Percentiles rank a stretch among this genome's conserved stretches.
Evolutionary conservation across 1,284 basidiomycete species (phyloP).

Genomic region (Rhizoctonia solani): DNA sequence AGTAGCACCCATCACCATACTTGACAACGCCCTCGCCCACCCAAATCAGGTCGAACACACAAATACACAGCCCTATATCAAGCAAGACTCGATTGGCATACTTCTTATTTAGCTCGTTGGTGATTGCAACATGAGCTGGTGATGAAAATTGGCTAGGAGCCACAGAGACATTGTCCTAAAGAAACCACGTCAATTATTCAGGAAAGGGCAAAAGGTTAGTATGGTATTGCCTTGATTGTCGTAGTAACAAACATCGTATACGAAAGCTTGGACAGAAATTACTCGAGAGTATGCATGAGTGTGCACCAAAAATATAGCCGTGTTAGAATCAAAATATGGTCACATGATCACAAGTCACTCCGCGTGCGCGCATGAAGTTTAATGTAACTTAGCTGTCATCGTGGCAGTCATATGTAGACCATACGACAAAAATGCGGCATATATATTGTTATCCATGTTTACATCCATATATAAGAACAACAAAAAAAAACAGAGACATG

Average conservation of each 20-base stretch:
- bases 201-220: not conserved
- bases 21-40: constrained; percentile 90
- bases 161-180: constrained; percentile 75
- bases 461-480: not conserved
- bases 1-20: constrained; percentile 93
- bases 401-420: too few relatives aligned
- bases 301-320: not conserved
- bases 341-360: not conserved
- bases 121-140: constrained; percentile 72
- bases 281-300: not conserved
- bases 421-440: not conserved
- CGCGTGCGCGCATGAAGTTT: too few relatives aligned
- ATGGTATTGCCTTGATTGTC: constrained; percentile 16
- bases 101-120: constrained; percentile 84
- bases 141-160: constrained; percentile 75
- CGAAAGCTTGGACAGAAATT: not conserved
- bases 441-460: not conserved
- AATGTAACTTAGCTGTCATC: not conserved
- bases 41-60: constrained; percentile 83
- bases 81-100: constrained; percentile 94
- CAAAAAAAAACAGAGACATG: not conserved
- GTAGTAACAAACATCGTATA: constrained; percentile 19
- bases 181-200: not conserved
- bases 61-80: constrained; percentile 88
- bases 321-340: not conserved